Evolutionary conservation across 2,329 filamentous ascomycete genomes (phyloP).

Genomic region (Pseudogymnoascus pannorum): DNA sequence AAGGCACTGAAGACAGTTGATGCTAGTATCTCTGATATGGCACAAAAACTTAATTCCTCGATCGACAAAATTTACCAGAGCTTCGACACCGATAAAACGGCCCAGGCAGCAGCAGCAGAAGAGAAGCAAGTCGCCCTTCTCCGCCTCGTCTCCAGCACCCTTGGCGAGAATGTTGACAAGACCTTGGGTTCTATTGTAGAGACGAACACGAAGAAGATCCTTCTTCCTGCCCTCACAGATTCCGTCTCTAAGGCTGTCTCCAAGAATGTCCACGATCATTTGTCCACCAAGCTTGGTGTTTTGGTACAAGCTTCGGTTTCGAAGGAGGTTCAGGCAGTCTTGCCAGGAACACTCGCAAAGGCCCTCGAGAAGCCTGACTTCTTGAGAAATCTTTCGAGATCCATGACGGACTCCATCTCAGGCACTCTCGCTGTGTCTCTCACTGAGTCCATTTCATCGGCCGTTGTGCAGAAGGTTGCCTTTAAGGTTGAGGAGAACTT

Average conservation of each 20-base stretch:
- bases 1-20: constrained; percentile 41
- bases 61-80: constrained; percentile 55
- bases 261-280: constrained; percentile 60
- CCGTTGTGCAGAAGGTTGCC: constrained; percentile 59
- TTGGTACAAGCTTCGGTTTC: constrained; percentile 30
- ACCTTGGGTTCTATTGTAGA: constrained; percentile 44
- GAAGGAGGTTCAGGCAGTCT: constrained; percentile 61
- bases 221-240: constrained; percentile 68
- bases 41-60: constrained; percentile 47
- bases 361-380: constrained; percentile 69
- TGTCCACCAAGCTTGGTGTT: constrained; percentile 53
- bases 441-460: constrained; percentile 57
- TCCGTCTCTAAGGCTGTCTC: constrained; percentile 61
- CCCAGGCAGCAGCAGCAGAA: constrained; percentile 52
- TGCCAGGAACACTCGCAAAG: constrained; percentile 61
- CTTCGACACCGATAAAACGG: constrained; percentile 60
- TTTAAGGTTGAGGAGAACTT: constrained; percentile 65
- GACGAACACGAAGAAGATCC: constrained; percentile 58
- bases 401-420: background rate
- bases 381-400: constrained; percentile 34
- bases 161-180: constrained; percentile 60
- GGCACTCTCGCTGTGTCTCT: background rate
- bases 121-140: constrained; percentile 65
- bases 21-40: constrained; percentile 41
- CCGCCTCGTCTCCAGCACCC: constrained; percentile 58